Evolutionary conservation across 306 rosid species (phyloP).

Genomic region (Acacia acuminata): DNA sequence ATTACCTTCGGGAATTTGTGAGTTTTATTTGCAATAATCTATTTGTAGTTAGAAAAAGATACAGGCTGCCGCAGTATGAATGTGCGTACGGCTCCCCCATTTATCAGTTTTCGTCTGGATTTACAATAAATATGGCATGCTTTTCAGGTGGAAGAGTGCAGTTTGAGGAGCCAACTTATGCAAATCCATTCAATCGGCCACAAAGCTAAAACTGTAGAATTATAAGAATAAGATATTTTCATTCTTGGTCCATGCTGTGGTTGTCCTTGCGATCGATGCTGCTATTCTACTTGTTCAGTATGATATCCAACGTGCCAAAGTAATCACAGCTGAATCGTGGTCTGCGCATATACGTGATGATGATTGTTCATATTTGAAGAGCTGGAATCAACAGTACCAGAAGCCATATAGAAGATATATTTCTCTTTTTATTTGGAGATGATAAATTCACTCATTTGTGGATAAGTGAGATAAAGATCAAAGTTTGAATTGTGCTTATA

Average conservation of each 20-base stretch:
- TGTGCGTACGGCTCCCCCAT: neutral
- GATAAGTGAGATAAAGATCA: slow-evolving; percentile 24
- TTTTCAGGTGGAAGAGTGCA: slow-evolving; percentile 81
- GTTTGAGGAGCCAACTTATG: slow-evolving; percentile 71
- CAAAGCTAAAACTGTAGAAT: slow-evolving; percentile 21
- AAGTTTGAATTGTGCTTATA: neutral
- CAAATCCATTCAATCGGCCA: slow-evolving; percentile 46
- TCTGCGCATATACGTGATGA: slow-evolving; percentile 17
- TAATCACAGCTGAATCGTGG: neutral
- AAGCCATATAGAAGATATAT: slow-evolving; percentile 15
- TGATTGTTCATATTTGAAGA: slow-evolving; percentile 26
- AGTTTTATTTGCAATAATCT: neutral
- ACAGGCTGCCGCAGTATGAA: neutral
- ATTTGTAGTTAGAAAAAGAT: neutral
- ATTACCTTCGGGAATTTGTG: neutral
- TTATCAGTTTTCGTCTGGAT: neutral
- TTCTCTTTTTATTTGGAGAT: neutral
- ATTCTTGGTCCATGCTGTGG: slow-evolving; percentile 6
- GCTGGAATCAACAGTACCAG: slow-evolving; percentile 18
- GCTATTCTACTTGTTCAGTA: neutral
- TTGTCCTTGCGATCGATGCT: neutral
- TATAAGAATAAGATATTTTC: slow-evolving; percentile 26
- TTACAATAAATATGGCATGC: neutral
- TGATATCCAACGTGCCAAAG: neutral
- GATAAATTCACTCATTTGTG: neutral